Conservation (phyloP, 208 protist genomes). For the Leishmania turanica region DNA sequence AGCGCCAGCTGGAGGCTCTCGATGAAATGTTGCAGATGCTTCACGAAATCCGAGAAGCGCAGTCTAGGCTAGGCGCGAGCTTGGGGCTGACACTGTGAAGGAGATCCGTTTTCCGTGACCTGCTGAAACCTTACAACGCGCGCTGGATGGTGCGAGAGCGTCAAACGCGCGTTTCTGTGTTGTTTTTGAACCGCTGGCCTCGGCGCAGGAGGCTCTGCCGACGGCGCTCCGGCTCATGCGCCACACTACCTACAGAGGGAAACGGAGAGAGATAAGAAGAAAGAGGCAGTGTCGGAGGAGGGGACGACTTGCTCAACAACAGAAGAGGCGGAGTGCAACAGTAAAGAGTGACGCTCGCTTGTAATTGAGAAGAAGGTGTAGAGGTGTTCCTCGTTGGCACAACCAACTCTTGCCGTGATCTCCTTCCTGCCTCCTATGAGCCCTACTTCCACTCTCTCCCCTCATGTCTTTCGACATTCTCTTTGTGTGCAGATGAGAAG, state of each 20-base stretch:
- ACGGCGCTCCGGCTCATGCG: not conserved
- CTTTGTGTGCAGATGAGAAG: not conserved
- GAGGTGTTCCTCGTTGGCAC: not conserved
- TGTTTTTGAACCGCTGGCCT: not conserved
- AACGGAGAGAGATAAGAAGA: not conserved
- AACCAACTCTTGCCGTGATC: not conserved
- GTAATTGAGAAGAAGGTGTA: not conserved
- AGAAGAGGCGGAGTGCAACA: not conserved
- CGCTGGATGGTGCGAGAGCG: not conserved
- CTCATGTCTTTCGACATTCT: not conserved
- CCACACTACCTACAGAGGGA: constrained; percentile 1
- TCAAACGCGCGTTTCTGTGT: not conserved
- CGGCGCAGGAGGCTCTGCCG: not conserved
- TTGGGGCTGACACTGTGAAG: constrained; percentile 11
- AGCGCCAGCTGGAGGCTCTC: constrained; percentile 33
- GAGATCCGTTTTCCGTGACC: not conserved
- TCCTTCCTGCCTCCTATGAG: not conserved
- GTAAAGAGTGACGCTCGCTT: not conserved
- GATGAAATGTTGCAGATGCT: constrained; percentile 21
- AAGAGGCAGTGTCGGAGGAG: not conserved
- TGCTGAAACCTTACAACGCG: not conserved
- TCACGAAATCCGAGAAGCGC: constrained; percentile 21
- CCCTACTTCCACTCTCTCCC: not conserved
- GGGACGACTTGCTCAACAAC: not conserved
- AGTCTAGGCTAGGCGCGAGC: constrained; percentile 15